Base-by-base conservation (phyloP, 2,329 filamentous ascomycete genomes). In the Phaeosphaeria sp. region DNA sequence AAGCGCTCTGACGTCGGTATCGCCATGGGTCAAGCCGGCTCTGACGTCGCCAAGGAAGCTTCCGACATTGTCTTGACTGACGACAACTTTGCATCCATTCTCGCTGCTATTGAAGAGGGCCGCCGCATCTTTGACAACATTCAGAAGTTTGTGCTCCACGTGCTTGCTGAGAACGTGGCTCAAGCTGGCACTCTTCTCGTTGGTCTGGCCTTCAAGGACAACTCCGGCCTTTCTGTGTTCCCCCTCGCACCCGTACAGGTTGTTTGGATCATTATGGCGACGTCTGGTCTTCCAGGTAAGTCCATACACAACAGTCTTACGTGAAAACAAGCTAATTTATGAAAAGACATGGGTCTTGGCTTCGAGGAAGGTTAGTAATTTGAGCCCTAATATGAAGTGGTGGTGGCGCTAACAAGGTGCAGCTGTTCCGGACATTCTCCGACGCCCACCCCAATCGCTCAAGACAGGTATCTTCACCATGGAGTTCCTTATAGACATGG, bases 231-330 rank as follows among this genome's bases (percentile, higher is more conserved):
- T 59, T 95, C 92, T 0, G 92, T 96, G 9, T 96, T 96, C 76
- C 93, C 92, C 4, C 86, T 96, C 45, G 88, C 91, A 0, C 92
- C 93, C 0, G 87, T 96, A 11, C 89, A 96, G 68, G 94, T 96
- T 61, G 85, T 97, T 57, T 97, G 92, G 92, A 92, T 97, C 75
- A 96, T 96, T 77, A 94, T 96, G 90, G 86, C 95, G 54, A 97
- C 93, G 0, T 94, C 91, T 42, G 91, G 59, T 8, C 43, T 65
- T 36, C 92, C 92, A 1, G 30, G 30, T 36, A 36, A 8, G 30
- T 27, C 8, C 4, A 8, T 27, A 27, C 25, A 27, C 25, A 27
- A 27, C 8, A 8, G 25, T 27, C 25, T 27, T n/a, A n/a, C n/a
- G 25, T 11, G 25, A 30, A 30, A 5, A 30, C 8, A 8, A 15